Conservation (phyloP, 805 yeast genomes). For the Sugiyamaella floridensis region DNA sequence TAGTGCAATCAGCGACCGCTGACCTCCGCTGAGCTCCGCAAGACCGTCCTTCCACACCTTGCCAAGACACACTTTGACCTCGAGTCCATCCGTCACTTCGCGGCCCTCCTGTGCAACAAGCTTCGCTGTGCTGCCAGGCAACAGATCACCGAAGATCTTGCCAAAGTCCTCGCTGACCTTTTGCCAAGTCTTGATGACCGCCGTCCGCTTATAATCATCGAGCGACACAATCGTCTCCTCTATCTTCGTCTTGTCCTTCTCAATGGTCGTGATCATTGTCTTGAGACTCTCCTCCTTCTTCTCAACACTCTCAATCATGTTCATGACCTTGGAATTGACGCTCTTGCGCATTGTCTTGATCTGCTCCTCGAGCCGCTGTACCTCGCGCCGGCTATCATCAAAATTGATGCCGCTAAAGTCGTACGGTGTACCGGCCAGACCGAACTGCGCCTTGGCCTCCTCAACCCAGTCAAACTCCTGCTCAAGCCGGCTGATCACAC, state of each 20-base stretch:
- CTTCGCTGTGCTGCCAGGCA: conserved; percentile 87
- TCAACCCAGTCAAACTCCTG: conserved; percentile 64
- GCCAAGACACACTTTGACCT: conserved; percentile 84
- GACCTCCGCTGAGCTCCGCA: conserved; percentile 96
- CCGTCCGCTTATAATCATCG: conserved; percentile 77
- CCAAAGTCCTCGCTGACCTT: conserved; percentile 90
- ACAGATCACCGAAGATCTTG: conserved; percentile 72
- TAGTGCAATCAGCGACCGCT: conserved; percentile 86
- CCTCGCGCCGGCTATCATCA: conserved; percentile 53
- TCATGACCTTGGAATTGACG: conserved; percentile 81
- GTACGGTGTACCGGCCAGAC: conserved; percentile 29
- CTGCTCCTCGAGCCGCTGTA: conserved; percentile 48
- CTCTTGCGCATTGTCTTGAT: conserved; percentile 67
- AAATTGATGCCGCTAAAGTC: conserved; percentile 38
- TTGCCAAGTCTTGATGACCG: conserved; percentile 75
- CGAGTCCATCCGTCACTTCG: conserved; percentile 84
- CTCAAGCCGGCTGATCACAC: conserved; percentile 41
- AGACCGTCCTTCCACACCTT: conserved; percentile 92
- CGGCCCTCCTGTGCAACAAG: conserved; percentile 72
- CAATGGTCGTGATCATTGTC: conserved; percentile 78
- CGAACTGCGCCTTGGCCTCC: conserved; percentile 46
- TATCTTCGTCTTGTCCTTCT: conserved; percentile 81
- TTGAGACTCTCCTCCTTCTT: conserved; percentile 73
- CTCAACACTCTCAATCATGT: conserved; percentile 85
- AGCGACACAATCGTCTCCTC: conserved; percentile 78